Conservation (phyloP, 306 rosid genomes). For the Sindora glabra region DNA sequence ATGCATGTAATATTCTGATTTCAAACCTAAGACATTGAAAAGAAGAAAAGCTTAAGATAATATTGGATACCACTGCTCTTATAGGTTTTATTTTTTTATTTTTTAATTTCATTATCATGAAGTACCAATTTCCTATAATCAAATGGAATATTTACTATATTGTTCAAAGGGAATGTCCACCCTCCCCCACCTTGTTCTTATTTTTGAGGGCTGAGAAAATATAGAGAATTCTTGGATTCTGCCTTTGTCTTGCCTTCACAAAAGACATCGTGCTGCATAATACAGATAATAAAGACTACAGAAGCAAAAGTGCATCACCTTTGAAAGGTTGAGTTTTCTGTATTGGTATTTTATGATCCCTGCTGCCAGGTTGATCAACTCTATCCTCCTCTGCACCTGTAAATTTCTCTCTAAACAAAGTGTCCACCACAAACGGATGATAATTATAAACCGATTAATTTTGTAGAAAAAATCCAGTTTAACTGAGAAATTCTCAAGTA, state of each 20-base stretch:
- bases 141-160: neutral
- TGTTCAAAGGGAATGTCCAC: neutral
- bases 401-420: slow-evolving; percentile 32
- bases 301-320: slow-evolving; percentile 32
- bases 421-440: slow-evolving; percentile 1
- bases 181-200: too few species aligned
- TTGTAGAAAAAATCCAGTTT: too few species aligned
- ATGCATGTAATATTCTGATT: too few species aligned
- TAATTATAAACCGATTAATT: neutral
- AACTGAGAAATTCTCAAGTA: too few species aligned
- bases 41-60: too few species aligned
- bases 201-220: neutral
- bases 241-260: neutral
- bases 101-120: neutral
- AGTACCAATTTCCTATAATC: neutral
- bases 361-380: slow-evolving; percentile 15
- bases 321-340: slow-evolving; percentile 43
- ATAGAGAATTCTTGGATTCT: neutral
- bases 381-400: slow-evolving; percentile 19
- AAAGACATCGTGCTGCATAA: neutral
- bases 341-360: slow-evolving; percentile 28
- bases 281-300: neutral
- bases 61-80: too few species aligned
- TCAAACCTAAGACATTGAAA: too few species aligned
- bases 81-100: neutral